Evolutionary conservation across 2,329 filamentous ascomycete genomes (phyloP).

Genomic region (Phaeosphaeriaceae sp.): DNA sequence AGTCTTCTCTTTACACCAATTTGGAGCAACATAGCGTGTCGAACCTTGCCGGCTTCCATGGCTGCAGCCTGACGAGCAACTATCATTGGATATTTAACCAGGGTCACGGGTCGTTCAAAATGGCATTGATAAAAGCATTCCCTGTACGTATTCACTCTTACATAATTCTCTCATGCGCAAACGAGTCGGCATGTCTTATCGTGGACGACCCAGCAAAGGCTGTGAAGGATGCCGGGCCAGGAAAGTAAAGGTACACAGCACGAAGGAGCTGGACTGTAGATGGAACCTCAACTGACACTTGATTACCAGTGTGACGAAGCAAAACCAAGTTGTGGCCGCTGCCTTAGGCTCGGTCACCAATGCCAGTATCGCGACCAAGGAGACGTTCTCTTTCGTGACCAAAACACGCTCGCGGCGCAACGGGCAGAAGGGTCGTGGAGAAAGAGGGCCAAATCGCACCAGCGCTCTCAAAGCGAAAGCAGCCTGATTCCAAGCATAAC

Average conservation of each 20-base stretch:
- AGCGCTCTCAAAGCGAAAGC: slow-evolving; percentile 22
- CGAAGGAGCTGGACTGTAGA: too few relatives aligned
- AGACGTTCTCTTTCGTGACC: slow-evolving; percentile 43
- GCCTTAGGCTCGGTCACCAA: slow-evolving; percentile 32
- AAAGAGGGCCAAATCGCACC: slow-evolving; percentile 38
- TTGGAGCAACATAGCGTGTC: neutral
- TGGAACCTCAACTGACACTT: neutral
- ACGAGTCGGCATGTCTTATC: slow-evolving; percentile 37
- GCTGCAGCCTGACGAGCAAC: neutral
- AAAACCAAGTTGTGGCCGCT: slow-evolving; percentile 40
- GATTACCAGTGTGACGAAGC: slow-evolving; percentile 39
- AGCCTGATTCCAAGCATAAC: slow-evolving; percentile 16
- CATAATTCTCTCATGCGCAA: neutral
- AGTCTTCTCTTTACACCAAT: neutral
- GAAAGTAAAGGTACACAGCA: slow-evolving; percentile 41
- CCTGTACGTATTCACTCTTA: neutral
- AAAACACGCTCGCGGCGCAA: slow-evolving; percentile 42
- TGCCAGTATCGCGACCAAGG: slow-evolving; percentile 44
- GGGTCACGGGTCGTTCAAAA: neutral
- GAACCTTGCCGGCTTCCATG: neutral
- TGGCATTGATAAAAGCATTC: neutral
- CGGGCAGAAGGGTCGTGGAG: slow-evolving; percentile 44
- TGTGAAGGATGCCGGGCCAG: slow-evolving; percentile 43
- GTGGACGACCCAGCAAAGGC: slow-evolving; percentile 45
- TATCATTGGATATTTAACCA: neutral